Conservation (phyloP, 495 filamentous ascomycete genomes). For the Penicillium roqueforti region DNA sequence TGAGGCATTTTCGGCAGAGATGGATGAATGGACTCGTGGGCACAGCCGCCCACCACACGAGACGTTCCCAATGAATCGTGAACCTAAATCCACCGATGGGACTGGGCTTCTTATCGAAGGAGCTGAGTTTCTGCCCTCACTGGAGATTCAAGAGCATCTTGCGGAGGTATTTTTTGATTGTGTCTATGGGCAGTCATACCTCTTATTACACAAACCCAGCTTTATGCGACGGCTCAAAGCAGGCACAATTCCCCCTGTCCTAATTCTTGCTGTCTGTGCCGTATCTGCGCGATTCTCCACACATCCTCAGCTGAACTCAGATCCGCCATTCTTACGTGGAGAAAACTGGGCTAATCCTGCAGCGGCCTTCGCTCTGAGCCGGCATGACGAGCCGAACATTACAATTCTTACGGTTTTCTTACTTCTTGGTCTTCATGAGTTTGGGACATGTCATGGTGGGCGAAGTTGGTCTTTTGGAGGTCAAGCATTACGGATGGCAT, state of each 20-base stretch:
- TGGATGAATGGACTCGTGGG: conserved; percentile 75
- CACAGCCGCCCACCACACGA: conserved; percentile 45
- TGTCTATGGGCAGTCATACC: conserved; percentile 92
- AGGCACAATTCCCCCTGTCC: conserved; percentile 72
- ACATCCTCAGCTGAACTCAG: conserved; percentile 77
- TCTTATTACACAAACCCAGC: conserved; percentile 93
- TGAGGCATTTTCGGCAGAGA: conserved; percentile 78
- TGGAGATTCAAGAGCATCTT: conserved; percentile 90
- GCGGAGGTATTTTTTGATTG: conserved; percentile 95
- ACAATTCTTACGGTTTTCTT: conserved; percentile 87
- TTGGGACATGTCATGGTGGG: conserved; percentile 94
- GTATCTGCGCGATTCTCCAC: conserved; percentile 93
- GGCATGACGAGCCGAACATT: conserved; percentile 93
- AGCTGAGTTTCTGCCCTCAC: conserved; percentile 74
- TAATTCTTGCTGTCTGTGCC: conserved; percentile 88
- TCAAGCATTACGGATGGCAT: conserved; percentile 94
- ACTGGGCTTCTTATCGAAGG: conserved; percentile 73
- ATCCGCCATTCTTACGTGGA: conserved; percentile 84
- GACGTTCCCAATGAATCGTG: conserved; percentile 52
- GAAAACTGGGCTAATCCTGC: conserved; percentile 86
- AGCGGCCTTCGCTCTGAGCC: conserved; percentile 73
- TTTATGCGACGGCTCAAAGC: conserved; percentile 80
- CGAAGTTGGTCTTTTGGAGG: conserved; percentile 93
- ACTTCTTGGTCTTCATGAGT: conserved; percentile 87
- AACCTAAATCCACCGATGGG: conserved; percentile 62